Percentiles rank a stretch among this genome's conserved stretches.
Conservation (phyloP, 495 filamentous ascomycete genomes). For the Aspergillus indologenus region DNA sequence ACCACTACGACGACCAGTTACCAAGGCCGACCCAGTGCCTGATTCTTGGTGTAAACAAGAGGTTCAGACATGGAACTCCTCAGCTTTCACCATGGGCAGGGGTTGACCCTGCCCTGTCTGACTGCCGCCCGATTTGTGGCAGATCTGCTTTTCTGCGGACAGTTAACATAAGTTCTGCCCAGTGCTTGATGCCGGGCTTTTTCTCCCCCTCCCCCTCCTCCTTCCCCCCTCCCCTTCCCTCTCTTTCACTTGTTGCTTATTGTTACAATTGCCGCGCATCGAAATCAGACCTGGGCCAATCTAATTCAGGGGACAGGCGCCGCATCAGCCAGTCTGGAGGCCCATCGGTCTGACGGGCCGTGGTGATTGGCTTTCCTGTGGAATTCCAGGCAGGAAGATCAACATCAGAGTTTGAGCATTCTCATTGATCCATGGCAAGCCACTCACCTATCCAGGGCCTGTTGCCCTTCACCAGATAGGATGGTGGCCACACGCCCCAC, state of each 20-base stretch:
- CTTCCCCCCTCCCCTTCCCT: not conserved
- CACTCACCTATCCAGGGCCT: conserved; percentile 13
- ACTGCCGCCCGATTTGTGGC: not conserved
- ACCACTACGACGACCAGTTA: no score
- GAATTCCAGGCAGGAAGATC: conserved; percentile 23
- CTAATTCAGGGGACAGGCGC: conserved; percentile 9
- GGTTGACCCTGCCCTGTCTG: not conserved
- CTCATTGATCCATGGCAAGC: conserved; percentile 20
- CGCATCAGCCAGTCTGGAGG: conserved; percentile 1
- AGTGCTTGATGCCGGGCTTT: no score
- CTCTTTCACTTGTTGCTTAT: no score
- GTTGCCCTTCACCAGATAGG: conserved; percentile 2
- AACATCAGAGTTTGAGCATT: conserved; percentile 17
- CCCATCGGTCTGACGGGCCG: conserved; percentile 8
- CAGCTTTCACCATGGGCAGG: not conserved
- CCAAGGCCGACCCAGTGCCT: not conserved
- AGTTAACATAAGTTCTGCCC: no score
- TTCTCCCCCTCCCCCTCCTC: conserved; percentile 1
- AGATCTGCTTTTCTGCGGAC: conserved; percentile 3
- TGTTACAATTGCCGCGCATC: conserved; percentile 7
- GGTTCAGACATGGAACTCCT: not conserved
- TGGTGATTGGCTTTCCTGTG: conserved; percentile 16
- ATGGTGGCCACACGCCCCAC: not conserved
- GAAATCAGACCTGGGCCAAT: conserved; percentile 14
- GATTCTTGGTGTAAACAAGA: not conserved